phyloP scores from a whole-genome alignment of 2,329 filamentous ascomycete species.

The Aspergillus phoenicis region DNA sequence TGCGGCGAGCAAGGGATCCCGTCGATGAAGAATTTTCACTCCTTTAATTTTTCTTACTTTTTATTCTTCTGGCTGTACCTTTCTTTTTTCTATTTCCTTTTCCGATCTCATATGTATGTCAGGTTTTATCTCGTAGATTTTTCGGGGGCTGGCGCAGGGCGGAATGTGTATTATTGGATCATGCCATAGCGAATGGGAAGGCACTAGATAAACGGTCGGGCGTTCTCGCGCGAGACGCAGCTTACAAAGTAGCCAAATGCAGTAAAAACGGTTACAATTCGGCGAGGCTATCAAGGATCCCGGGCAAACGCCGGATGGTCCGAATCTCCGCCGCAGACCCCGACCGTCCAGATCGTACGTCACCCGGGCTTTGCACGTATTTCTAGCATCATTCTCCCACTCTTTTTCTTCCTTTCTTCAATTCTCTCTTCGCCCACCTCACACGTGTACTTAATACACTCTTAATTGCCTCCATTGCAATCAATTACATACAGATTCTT shows the following conservation, averaged over 20 bases:
- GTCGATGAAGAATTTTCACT: slow-evolving; percentile 30
- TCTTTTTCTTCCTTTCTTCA: slow-evolving; percentile 4
- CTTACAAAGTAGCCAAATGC: background rate
- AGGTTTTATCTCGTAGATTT: background rate
- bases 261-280: too few relatives aligned
- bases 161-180: slow-evolving; percentile 4
- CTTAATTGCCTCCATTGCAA: background rate
- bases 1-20: slow-evolving; percentile 44
- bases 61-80: slow-evolving; percentile 11
- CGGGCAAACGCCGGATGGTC: slow-evolving; percentile 13
- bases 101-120: background rate
- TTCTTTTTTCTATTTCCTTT: background rate
- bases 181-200: slow-evolving; percentile 3
- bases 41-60: slow-evolving; percentile 3
- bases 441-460: background rate
- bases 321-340: slow-evolving; percentile 6
- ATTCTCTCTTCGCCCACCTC: background rate
- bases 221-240: slow-evolving; percentile 2
- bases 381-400: background rate
- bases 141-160: background rate
- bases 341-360: slow-evolving; percentile 8
- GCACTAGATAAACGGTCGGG: background rate
- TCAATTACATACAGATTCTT: slow-evolving; percentile 7
- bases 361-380: slow-evolving; percentile 18
- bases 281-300: background rate